Percentiles rank a stretch among this genome's conserved stretches.
Conservation (phyloP, 2,329 filamentous ascomycete genomes). For the Clarireedia homoeocarpa region DNA sequence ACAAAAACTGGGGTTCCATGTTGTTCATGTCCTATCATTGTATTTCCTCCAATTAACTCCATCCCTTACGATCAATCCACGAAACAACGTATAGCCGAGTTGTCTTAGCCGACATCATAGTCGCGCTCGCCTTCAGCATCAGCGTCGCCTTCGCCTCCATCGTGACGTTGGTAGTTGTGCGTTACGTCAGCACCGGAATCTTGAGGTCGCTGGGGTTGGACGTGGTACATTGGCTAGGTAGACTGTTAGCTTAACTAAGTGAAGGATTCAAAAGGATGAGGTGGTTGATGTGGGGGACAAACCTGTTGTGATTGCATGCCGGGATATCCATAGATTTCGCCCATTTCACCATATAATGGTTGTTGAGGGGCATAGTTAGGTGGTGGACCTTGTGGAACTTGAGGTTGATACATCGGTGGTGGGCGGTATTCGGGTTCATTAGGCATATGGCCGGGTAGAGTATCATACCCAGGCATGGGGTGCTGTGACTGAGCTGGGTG, state of each 20-base stretch:
- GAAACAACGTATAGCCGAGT: background rate
- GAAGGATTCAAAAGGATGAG: background rate
- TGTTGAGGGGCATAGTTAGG: conserved; percentile 66
- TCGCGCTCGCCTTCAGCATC: conserved; percentile 39
- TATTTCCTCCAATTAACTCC: conserved; percentile 10
- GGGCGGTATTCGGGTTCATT: conserved; percentile 73
- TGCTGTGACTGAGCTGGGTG: conserved; percentile 45
- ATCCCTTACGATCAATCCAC: background rate
- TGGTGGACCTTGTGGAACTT: conserved; percentile 66
- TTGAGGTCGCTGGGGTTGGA: conserved; percentile 31
- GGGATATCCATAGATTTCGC: conserved; percentile 79
- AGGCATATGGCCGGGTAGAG: conserved; percentile 53
- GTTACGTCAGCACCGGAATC: conserved; percentile 32
- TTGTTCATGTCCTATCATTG: background rate
- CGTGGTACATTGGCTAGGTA: conserved; percentile 34
- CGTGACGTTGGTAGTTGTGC: conserved; percentile 32
- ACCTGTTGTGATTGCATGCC: conserved; percentile 79
- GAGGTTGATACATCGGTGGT: conserved; percentile 74
- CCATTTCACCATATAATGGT: conserved; percentile 73
- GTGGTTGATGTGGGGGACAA: conserved; percentile 27
- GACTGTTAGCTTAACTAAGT: conserved; percentile 1
- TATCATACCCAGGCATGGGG: conserved; percentile 54
- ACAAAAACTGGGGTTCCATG: background rate
- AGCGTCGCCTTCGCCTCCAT: conserved; percentile 35
- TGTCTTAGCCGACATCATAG: conserved; percentile 32